Percentiles rank a stretch among this genome's conserved stretches.
Conservation (phyloP, 768 basidiomycete genomes). For the Tricholoma saponaceum region DNA sequence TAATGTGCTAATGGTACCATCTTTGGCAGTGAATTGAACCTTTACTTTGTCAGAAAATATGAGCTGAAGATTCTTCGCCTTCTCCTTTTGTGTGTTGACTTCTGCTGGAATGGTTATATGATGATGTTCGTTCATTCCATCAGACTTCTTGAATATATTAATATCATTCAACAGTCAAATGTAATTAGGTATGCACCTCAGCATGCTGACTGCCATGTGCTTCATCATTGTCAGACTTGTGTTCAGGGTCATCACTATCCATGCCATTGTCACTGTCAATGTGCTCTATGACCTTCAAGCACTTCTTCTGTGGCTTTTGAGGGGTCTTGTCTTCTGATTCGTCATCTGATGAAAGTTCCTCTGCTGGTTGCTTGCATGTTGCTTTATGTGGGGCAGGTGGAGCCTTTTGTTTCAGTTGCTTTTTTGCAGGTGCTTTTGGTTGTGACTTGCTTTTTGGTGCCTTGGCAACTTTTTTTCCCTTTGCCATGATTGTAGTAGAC, state of each 20-base stretch:
- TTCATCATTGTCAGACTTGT: neutral
- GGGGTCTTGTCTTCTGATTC: neutral
- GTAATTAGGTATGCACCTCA: neutral
- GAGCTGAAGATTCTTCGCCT: neutral
- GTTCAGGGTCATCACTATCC: neutral
- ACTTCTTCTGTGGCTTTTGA: neutral
- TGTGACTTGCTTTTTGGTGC: neutral
- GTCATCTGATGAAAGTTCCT: neutral
- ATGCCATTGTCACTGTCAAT: neutral
- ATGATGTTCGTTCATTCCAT: neutral
- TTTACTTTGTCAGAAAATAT: neutral
- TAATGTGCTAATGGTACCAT: neutral
- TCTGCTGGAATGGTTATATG: neutral
- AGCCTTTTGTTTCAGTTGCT: neutral
- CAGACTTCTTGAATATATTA: neutral
- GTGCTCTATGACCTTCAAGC: neutral
- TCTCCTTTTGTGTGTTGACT: neutral
- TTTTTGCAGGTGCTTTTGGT: neutral
- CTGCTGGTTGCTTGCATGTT: neutral
- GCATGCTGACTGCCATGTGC: neutral
- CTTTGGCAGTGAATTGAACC: neutral
- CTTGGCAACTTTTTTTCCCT: neutral
- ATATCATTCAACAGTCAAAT: neutral
- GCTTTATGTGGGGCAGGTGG: neutral
- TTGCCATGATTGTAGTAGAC: neutral